These are phyloP conservation scores for Xylaria palmicola DNA, from an alignment of 495 filamentous ascomycete species.

Conservation along the genomic window DNA sequence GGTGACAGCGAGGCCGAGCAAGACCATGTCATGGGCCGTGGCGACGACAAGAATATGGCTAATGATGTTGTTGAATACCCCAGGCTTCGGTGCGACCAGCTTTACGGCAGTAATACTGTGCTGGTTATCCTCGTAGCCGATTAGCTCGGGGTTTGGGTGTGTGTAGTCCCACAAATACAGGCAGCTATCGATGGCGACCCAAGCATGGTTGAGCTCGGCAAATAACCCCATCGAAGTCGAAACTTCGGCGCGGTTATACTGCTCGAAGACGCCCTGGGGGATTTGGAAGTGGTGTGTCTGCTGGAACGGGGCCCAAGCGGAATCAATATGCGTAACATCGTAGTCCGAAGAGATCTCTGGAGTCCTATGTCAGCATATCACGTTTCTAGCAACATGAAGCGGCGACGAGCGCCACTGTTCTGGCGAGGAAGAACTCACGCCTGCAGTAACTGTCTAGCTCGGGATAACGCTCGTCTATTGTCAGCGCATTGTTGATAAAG, in stretches of 20 bases:
- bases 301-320: constrained; percentile 87
- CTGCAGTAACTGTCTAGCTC: constrained; percentile 86
- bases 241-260: constrained; percentile 80
- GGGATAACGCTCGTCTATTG: constrained; percentile 75
- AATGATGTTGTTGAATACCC: constrained; percentile 81
- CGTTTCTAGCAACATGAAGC: background rate
- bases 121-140: constrained; percentile 85
- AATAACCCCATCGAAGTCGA: constrained; percentile 90
- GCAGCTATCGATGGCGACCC: constrained; percentile 92
- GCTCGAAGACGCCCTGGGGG: constrained; percentile 83
- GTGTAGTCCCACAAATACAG: constrained; percentile 98
- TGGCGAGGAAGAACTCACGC: constrained; percentile 58
- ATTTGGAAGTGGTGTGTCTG: constrained; percentile 77
- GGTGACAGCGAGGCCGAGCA: constrained; percentile 73
- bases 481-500: constrained; percentile 78
- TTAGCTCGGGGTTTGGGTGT: constrained; percentile 77
- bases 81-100: constrained; percentile 71
- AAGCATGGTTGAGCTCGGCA: constrained; percentile 88
- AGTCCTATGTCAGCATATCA: constrained; percentile 18
- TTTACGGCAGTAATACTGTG: constrained; percentile 84
- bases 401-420: background rate
- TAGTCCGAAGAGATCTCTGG: constrained; percentile 89
- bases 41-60: constrained; percentile 85
- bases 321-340: constrained; percentile 60
- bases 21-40: constrained; percentile 75